These are phyloP conservation scores for Solanum appendiculatum DNA, from an alignment of 257 asterid species.

Conservation along the genomic window DNA sequence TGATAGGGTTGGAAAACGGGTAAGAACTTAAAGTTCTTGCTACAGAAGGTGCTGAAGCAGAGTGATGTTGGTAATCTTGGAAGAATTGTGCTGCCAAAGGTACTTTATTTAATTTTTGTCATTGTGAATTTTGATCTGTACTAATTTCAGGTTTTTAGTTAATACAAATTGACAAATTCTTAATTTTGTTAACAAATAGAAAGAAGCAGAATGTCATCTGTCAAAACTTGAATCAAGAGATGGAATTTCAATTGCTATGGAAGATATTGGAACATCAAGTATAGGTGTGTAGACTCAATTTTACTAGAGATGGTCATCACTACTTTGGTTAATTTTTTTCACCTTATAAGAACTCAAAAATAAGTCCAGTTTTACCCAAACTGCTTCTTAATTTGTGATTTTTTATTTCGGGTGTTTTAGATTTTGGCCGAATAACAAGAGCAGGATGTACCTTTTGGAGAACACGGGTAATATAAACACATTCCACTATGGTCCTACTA, in stretches of 20 bases:
- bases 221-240: slow-evolving; percentile 84
- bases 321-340: background rate
- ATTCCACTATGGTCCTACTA: background rate
- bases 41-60: slow-evolving; percentile 95
- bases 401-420: background rate
- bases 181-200: slow-evolving; percentile 22
- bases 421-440: slow-evolving; percentile 59
- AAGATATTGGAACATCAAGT: slow-evolving; percentile 88
- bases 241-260: slow-evolving; percentile 75
- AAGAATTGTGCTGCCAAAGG: slow-evolving; percentile 47
- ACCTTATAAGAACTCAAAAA: background rate
- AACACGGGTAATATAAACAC: slow-evolving; percentile 51
- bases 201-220: slow-evolving; percentile 84
- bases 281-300: slow-evolving; percentile 29
- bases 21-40: slow-evolving; percentile 67
- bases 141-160: background rate
- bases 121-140: background rate
- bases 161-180: background rate
- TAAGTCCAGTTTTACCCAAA: background rate
- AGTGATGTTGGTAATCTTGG: slow-evolving; percentile 26
- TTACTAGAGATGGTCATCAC: background rate
- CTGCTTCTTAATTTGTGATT: slow-evolving; percentile 13
- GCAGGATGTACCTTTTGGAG: slow-evolving; percentile 92
- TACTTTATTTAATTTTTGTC: slow-evolving; percentile 4
- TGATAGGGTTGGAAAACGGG: slow-evolving; percentile 50